Evolutionary conservation across 2,329 filamentous ascomycete species (phyloP), one percentile per base, ranked within the genome.

Genomic region (Fusarium gaditjirri): DNA sequence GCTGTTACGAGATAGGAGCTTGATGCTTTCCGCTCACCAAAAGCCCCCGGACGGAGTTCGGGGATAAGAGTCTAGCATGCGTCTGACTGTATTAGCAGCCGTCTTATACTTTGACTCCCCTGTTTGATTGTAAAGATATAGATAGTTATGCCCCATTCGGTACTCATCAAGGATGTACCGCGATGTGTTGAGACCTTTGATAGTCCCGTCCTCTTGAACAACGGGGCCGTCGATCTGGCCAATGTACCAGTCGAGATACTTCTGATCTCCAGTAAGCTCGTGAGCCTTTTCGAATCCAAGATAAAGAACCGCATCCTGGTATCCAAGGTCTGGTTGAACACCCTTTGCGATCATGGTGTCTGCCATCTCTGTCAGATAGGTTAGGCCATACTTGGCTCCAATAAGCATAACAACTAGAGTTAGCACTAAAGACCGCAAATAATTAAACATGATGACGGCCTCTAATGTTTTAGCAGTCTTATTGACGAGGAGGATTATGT

Each of bases 101-200:
- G 76, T 78, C 65, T 82, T 83, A 75, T 86, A 88, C 64, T 84
- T 86, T 8, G 78, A 71, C n/a, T 84, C 79, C 21, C 80, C 80
- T 0, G 84, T 84, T 52, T 81, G 75, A 59, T 83, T 81, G 71
- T 84, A 84, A 76, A 86, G 82, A 59, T 81, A 85, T 0, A 88
- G 79, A 53, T 86, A 80, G 68, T 85, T 86, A 63, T 86, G 85
- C 14, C 86, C 87, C 62, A 88, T 81, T 27, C 86, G 83, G 57
- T 88, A 83, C 67, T 88, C 84, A 68, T 86, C 84, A 1, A 86
- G 80, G 3, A 84, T 85, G 75, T 86, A 87, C 66, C 81, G 83
- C 3, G 79, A 80, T 12, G 82, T 79, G 42, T 85, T 81, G 80
- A 86, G 87, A 14, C 80, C 81, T 14, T 78, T 78, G 54, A 87